These are phyloP conservation scores for Gossypium trilobum DNA, from an alignment of 441 rosid species.

Conservation along the genomic window DNA sequence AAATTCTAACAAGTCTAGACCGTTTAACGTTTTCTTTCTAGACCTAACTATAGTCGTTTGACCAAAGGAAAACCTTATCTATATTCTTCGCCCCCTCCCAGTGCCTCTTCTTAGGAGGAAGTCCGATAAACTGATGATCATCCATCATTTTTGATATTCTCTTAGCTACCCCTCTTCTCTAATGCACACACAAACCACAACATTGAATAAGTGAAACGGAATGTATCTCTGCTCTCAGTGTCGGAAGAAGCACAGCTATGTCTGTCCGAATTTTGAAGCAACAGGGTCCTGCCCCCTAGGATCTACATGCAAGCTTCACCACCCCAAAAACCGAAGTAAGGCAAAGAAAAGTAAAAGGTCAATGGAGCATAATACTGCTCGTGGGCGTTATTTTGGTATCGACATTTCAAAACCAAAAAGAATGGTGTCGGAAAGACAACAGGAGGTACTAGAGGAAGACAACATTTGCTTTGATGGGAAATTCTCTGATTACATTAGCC, in stretches of 20 bases:
- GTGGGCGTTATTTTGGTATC: slow-evolving; percentile 60
- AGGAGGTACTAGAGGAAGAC: slow-evolving; percentile 16
- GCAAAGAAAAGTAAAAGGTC: slow-evolving; percentile 57
- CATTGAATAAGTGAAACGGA: slow-evolving; percentile 29
- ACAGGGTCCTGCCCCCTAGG: slow-evolving; percentile 74
- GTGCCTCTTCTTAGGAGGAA: neutral
- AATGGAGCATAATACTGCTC: slow-evolving; percentile 34
- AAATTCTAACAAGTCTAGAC: neutral
- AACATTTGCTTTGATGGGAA: slow-evolving; percentile 23
- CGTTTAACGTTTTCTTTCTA: neutral
- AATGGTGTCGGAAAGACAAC: slow-evolving; percentile 23
- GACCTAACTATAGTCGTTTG: neutral
- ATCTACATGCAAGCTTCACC: slow-evolving; percentile 86
- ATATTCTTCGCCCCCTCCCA: neutral
- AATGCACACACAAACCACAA: slow-evolving; percentile 18
- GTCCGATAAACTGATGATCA: neutral
- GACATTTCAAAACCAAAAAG: slow-evolving; percentile 23
- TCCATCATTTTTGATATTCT: slow-evolving; percentile 14
- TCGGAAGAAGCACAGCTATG: slow-evolving; percentile 86
- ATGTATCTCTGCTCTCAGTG: slow-evolving; percentile 57
- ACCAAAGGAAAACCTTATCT: neutral
- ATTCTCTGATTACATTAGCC: slow-evolving; percentile 43
- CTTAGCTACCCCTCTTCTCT: neutral
- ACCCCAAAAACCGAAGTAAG: slow-evolving; percentile 58
- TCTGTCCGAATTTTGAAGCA: slow-evolving; percentile 67